Conservation (phyloP, 139 green algal species). For the Pleodorina starrii region DNA sequence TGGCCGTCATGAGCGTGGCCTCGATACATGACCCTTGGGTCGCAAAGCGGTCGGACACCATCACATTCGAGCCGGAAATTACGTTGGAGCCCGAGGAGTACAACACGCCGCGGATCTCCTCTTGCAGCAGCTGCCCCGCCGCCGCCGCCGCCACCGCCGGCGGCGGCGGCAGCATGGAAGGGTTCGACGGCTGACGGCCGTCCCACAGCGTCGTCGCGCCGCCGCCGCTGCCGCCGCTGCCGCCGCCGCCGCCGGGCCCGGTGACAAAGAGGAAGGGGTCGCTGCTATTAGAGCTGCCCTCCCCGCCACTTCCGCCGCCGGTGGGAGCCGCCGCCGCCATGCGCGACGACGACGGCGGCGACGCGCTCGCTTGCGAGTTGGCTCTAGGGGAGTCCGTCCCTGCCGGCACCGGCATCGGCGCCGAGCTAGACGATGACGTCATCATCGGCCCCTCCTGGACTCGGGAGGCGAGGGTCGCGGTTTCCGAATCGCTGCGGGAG, state of each 20-base stretch:
- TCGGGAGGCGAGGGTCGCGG: neutral
- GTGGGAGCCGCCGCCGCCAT: neutral
- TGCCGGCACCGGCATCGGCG: no score
- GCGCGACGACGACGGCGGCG: neutral
- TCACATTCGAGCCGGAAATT: neutral
- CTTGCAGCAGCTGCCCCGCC: neutral
- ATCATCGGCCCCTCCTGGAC: no score
- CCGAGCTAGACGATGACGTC: no score
- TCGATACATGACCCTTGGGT: conserved; percentile 7
- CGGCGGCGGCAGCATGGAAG: no score
- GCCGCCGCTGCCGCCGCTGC: neutral
- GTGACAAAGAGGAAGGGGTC: neutral
- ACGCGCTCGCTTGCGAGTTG: no score
- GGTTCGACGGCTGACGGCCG: neutral
- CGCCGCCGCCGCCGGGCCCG: neutral
- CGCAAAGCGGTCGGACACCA: neutral
- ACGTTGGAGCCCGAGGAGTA: neutral
- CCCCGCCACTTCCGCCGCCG: neutral
- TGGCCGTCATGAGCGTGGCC: conserved; percentile 1
- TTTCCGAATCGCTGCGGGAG: neutral
- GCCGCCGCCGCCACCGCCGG: neutral
- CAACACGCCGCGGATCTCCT: neutral
- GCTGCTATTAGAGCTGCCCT: neutral
- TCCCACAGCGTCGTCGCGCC: neutral
- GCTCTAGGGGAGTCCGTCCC: no score